A percentile compares a stretch with the other conserved stretches of the same genome.
phyloP scores from a whole-genome alignment of 2,329 filamentous ascomycete genomes.

The Lizonia empirigonia region DNA sequence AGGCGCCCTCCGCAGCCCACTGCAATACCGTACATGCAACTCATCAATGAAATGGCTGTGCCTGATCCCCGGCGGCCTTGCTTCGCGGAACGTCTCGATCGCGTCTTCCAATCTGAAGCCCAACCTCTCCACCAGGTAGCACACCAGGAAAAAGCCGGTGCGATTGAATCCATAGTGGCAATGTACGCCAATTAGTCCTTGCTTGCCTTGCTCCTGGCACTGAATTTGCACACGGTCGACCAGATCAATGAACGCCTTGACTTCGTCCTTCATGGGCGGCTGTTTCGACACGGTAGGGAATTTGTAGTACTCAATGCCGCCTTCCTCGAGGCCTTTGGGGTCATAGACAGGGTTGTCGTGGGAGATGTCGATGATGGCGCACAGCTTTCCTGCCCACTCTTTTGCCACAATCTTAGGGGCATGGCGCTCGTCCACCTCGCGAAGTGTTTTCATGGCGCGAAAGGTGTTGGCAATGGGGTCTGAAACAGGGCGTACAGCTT shows the following conservation, averaged over 20 bases:
- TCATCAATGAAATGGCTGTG: slow-evolving; percentile 89
- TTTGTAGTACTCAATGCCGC: slow-evolving; percentile 67
- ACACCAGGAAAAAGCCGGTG: slow-evolving; percentile 88
- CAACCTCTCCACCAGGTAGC: slow-evolving; percentile 84
- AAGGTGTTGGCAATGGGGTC: slow-evolving; percentile 79
- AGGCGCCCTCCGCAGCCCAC: slow-evolving; percentile 51
- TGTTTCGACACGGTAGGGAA: slow-evolving; percentile 92
- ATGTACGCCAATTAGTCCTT: slow-evolving; percentile 74
- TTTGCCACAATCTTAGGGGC: slow-evolving; percentile 74
- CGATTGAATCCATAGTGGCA: slow-evolving; percentile 97
- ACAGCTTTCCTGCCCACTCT: slow-evolving; percentile 69
- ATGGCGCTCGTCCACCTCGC: slow-evolving; percentile 85
- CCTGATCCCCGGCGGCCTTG: slow-evolving; percentile 80
- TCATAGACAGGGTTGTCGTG: slow-evolving; percentile 92
- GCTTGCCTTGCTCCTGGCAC: slow-evolving; percentile 39
- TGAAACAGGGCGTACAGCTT: slow-evolving; percentile 77
- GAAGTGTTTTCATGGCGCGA: slow-evolving; percentile 88
- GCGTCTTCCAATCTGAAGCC: slow-evolving; percentile 75
- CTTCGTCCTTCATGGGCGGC: slow-evolving; percentile 70
- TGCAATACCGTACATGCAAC: slow-evolving; percentile 76
- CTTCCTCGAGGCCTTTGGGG: slow-evolving; percentile 58
- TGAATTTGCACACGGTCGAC: slow-evolving; percentile 55
- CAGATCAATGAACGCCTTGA: slow-evolving; percentile 63
- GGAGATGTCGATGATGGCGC: slow-evolving; percentile 85
- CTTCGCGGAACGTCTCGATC: slow-evolving; percentile 75